These are phyloP conservation scores for Colletotrichum sp. DNA, from an alignment of 2,329 filamentous ascomycete genomes.

Conservation along the genomic window DNA sequence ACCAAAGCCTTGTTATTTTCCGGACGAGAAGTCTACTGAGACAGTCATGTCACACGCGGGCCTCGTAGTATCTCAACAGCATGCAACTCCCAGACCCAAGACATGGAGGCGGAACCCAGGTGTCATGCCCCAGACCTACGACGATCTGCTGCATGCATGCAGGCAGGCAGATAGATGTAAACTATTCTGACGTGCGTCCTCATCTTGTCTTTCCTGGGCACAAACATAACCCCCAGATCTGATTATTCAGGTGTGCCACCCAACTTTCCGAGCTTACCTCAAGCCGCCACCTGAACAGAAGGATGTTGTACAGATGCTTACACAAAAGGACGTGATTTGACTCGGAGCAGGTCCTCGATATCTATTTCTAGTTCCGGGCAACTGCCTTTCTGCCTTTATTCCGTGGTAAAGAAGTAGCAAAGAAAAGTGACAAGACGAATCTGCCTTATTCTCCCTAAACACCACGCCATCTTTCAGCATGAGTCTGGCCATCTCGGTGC, in stretches of 20 bases:
- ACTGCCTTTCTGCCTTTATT: background rate
- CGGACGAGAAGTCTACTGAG: background rate
- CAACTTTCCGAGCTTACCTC: background rate
- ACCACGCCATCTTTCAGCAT: no score
- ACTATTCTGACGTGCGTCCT: background rate
- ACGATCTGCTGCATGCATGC: background rate
- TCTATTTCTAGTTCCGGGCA: accelerated
- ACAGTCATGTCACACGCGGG: background rate
- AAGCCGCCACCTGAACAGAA: background rate
- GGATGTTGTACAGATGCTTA: background rate
- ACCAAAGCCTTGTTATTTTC: background rate
- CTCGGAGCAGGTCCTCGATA: accelerated
- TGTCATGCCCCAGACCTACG: background rate
- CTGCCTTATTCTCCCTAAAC: no score
- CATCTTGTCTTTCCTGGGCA: background rate
- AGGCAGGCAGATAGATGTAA: background rate
- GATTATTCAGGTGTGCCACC: background rate
- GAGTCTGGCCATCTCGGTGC: background rate
- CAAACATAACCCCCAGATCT: background rate
- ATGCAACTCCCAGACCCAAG: background rate
- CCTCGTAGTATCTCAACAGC: background rate
- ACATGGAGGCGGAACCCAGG: background rate
- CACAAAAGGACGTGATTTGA: background rate
- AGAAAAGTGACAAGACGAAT: no score
- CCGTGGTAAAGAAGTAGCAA: background rate